Evolutionary conservation across 768 basidiomycete species (phyloP).

Genomic region (Sarcodon sp.): DNA sequence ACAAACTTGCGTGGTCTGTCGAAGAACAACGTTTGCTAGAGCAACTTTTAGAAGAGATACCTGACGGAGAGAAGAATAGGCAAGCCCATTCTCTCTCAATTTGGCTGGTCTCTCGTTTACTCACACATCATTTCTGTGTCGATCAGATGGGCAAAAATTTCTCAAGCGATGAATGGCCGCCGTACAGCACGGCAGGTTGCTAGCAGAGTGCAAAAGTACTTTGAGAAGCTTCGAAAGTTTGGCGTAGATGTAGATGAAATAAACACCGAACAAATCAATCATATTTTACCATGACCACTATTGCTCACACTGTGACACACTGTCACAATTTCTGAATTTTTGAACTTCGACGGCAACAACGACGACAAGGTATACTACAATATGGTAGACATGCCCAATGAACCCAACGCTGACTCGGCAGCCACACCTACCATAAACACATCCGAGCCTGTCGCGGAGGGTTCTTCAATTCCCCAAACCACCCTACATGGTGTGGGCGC

Average conservation of each 20-base stretch:
- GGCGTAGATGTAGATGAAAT: slow-evolving; percentile 33
- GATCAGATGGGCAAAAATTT: slow-evolving; percentile 69
- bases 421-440: no score
- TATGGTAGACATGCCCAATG: no score
- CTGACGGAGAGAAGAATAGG: slow-evolving; percentile 68
- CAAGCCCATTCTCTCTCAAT: slow-evolving; percentile 15
- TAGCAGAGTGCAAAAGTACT: slow-evolving; percentile 81
- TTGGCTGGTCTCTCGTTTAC: background rate
- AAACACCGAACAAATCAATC: slow-evolving; percentile 1
- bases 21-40: slow-evolving; percentile 71
- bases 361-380: no score
- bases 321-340: no score
- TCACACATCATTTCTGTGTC: background rate
- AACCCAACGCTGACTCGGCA: no score
- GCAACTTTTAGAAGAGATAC: slow-evolving; percentile 60
- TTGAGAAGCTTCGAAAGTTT: slow-evolving; percentile 71
- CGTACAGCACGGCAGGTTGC: slow-evolving; percentile 79
- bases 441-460: no score
- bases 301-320: no score
- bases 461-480: no score
- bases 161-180: slow-evolving; percentile 64
- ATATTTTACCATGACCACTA: no score
- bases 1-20: slow-evolving; percentile 69
- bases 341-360: no score
- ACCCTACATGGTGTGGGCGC: slow-evolving; percentile 1